Conservation (phyloP, 495 filamentous ascomycete genomes). For the Aspergillus incahuasiensis region DNA sequence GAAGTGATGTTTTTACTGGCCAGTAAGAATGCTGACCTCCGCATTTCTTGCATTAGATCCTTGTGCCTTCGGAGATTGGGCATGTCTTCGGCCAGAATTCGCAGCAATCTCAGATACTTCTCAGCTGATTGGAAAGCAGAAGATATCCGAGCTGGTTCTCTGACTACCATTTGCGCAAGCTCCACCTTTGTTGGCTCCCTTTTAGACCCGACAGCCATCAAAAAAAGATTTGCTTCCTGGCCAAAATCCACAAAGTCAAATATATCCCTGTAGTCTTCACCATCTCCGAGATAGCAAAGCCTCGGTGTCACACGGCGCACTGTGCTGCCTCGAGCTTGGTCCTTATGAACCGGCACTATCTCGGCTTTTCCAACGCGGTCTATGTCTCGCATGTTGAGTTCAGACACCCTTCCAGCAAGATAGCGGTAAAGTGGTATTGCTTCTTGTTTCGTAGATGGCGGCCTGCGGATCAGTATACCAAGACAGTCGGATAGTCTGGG, state of each 20-base stretch:
- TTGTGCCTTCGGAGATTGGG: slow-evolving; percentile 69
- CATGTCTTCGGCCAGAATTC: slow-evolving; percentile 67
- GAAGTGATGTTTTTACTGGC: slow-evolving; percentile 69
- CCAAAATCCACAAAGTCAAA: slow-evolving; percentile 98
- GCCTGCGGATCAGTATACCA: slow-evolving; percentile 59
- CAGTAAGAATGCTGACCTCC: slow-evolving; percentile 67
- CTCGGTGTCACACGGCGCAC: slow-evolving; percentile 55
- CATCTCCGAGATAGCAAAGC: slow-evolving; percentile 72
- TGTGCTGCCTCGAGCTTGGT: slow-evolving; percentile 27
- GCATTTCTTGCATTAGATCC: slow-evolving; percentile 70
- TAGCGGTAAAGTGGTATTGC: slow-evolving; percentile 76
- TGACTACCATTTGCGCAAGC: slow-evolving; percentile 70
- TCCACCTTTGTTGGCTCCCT: slow-evolving; percentile 82
- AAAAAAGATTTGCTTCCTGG: slow-evolving; percentile 76
- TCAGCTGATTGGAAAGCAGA: slow-evolving; percentile 72
- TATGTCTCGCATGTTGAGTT: slow-evolving; percentile 59
- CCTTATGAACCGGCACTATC: slow-evolving; percentile 65
- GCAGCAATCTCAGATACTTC: slow-evolving; percentile 78
- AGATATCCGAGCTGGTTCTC: slow-evolving; percentile 73
- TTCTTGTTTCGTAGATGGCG: slow-evolving; percentile 58
- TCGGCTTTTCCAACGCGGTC: slow-evolving; percentile 54
- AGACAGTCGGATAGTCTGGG: slow-evolving; percentile 74
- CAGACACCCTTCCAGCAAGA: slow-evolving; percentile 66
- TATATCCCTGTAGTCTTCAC: slow-evolving; percentile 74
- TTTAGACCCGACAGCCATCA: slow-evolving; percentile 82